Percentiles rank a stretch among this genome's conserved stretches.
Conservation (phyloP, 2,329 filamentous ascomycete genomes). For the Rosellinia necatrix region DNA sequence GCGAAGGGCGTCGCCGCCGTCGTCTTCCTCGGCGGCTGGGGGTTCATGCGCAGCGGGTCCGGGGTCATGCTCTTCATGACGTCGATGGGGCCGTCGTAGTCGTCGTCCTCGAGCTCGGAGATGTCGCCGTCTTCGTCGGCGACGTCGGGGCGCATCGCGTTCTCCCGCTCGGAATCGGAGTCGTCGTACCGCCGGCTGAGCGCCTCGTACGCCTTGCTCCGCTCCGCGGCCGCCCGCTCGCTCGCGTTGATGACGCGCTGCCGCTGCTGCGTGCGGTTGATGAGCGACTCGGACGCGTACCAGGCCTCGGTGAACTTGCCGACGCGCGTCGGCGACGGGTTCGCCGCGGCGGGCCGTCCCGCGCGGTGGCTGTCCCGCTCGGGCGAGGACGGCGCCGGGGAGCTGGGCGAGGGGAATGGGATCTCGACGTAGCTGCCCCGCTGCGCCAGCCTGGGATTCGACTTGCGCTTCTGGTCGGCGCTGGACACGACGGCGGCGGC, state of each 20-base stretch:
- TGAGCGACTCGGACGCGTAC: slow-evolving; percentile 58
- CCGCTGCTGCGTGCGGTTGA: slow-evolving; percentile 59
- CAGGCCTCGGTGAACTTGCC: slow-evolving; percentile 60
- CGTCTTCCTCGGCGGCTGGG: slow-evolving; percentile 28
- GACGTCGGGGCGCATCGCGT: slow-evolving; percentile 37
- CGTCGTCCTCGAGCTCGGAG: slow-evolving; percentile 48
- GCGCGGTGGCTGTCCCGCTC: too few relatives aligned
- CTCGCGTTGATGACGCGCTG: slow-evolving; percentile 49
- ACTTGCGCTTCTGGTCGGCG: slow-evolving; percentile 53
- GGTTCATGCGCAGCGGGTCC: slow-evolving; percentile 60
- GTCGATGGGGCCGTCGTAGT: slow-evolving; percentile 44
- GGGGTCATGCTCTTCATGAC: slow-evolving; percentile 46
- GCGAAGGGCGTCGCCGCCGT: slow-evolving; percentile 41
- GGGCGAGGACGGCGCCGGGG: slow-evolving; percentile 33
- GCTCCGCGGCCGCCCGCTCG: slow-evolving; percentile 34
- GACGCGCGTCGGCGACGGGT: slow-evolving; percentile 43
- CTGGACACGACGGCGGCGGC: slow-evolving; percentile 51
- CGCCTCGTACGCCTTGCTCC: slow-evolving; percentile 48
- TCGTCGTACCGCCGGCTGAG: slow-evolving; percentile 50
- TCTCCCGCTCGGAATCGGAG: slow-evolving; percentile 33
- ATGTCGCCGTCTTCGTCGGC: too few relatives aligned
- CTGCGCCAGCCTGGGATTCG: slow-evolving; percentile 43
- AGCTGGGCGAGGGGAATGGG: slow-evolving; percentile 48
- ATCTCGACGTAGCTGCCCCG: slow-evolving; percentile 57
- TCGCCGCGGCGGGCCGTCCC: too few relatives aligned